These are phyloP conservation scores for Elaeis guineensis DNA, from an alignment of 176 grass and related monocot genomes.

Conservation along the genomic window DNA sequence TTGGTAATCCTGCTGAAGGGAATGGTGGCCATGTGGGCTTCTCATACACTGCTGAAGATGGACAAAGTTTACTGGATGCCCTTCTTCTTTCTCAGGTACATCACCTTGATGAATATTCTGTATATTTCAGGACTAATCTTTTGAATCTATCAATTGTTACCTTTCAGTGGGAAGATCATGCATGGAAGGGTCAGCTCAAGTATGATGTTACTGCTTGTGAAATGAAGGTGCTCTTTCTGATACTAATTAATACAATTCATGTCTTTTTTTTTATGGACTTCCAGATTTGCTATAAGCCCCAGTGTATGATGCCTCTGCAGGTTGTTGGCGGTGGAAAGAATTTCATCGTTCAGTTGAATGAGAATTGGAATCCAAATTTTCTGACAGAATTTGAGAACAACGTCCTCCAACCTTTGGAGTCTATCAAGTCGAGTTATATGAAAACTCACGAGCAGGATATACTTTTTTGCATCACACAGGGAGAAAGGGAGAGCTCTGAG, in stretches of 20 bases:
- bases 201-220: constrained; percentile 57
- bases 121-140: neutral
- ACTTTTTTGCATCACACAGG: constrained; percentile 47
- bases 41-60: constrained; percentile 7
- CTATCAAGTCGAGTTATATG: constrained; percentile 18
- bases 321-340: constrained; percentile 36
- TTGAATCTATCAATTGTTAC: constrained; percentile 16
- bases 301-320: constrained; percentile 23
- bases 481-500: constrained; percentile 46
- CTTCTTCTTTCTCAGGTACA: constrained; percentile 51
- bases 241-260: too few relatives aligned
- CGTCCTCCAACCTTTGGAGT: constrained; percentile 10
- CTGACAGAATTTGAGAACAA: constrained; percentile 27
- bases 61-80: constrained; percentile 46
- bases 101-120: neutral
- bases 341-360: constrained; percentile 56
- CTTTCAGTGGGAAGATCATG: constrained; percentile 47
- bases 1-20: constrained; percentile 20
- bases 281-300: too few relatives aligned
- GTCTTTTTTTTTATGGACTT: too few relatives aligned
- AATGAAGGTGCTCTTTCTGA: constrained; percentile 37
- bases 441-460: constrained; percentile 30
- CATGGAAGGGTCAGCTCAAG: constrained; percentile 32
- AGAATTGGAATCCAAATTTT: constrained; percentile 41
- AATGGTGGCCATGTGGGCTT: constrained; percentile 10